Conservation (phyloP, 306 rosid species). For the Vachellia collinsii region DNA sequence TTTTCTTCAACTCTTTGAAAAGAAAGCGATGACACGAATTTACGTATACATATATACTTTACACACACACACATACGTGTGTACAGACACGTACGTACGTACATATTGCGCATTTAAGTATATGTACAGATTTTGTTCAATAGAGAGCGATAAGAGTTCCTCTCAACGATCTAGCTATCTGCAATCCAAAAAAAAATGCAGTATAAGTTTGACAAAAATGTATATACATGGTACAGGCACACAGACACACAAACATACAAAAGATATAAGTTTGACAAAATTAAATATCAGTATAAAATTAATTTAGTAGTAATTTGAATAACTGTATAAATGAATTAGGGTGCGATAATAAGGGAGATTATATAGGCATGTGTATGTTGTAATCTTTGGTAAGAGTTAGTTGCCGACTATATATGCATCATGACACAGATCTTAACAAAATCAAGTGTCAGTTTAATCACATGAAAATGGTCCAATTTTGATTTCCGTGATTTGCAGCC, state of each 20-base stretch:
- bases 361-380: slow-evolving; percentile 31
- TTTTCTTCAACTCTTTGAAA: neutral
- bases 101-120: no score
- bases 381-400: slow-evolving; percentile 65
- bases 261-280: neutral
- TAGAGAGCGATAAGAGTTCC: no score
- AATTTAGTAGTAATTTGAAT: neutral
- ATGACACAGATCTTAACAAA: slow-evolving; percentile 1
- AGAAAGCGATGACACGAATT: neutral
- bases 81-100: no score
- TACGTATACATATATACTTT: no score
- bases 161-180: no score
- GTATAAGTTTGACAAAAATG: no score
- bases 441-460: slow-evolving; percentile 14
- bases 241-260: neutral
- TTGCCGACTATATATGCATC: slow-evolving; percentile 50
- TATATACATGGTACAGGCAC: neutral
- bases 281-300: neutral
- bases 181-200: no score
- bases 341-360: slow-evolving; percentile 4
- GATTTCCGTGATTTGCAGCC: neutral
- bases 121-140: no score
- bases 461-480: slow-evolving; percentile 17
- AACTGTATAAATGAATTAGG: slow-evolving; percentile 4
- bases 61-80: no score